These are phyloP conservation scores for Phycomyces blakesleeanus DNA, from an alignment of 192 early-diverging fungal species.

Conservation along the genomic window DNA sequence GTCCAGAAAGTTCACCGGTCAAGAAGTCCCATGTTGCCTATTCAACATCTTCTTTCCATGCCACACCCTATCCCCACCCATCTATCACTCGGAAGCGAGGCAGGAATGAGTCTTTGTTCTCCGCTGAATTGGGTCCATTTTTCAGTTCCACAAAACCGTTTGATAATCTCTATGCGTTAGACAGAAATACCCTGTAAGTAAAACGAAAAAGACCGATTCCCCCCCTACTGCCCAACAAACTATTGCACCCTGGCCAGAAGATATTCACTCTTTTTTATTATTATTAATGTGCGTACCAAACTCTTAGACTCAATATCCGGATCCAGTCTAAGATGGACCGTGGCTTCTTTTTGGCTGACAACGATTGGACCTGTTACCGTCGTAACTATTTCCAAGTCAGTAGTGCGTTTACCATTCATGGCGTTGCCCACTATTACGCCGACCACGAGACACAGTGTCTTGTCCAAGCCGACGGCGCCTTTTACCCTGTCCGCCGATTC, in stretches of 20 bases:
- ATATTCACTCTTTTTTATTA: neutral
- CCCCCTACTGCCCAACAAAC: neutral
- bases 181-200: conserved; percentile 47
- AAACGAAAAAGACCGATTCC: neutral
- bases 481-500: conserved; percentile 63
- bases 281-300: neutral
- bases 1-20: conserved; percentile 4
- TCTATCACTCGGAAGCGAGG: conserved; percentile 30
- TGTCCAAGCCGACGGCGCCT: conserved; percentile 55
- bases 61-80: conserved; percentile 22
- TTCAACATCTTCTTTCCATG: conserved; percentile 2
- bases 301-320: conserved; percentile 17
- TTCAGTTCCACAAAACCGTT: conserved; percentile 66
- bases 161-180: conserved; percentile 60
- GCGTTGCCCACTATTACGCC: conserved; percentile 24
- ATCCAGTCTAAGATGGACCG: conserved; percentile 84
- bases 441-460: conserved; percentile 60
- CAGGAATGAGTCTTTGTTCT: conserved; percentile 39
- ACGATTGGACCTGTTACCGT: conserved; percentile 93
- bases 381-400: conserved; percentile 91
- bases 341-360: conserved; percentile 86
- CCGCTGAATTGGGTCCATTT: conserved; percentile 58
- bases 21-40: conserved; percentile 12
- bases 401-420: conserved; percentile 51
- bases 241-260: conserved; percentile 4